Conservation (phyloP, 805 yeast genomes). For the Groenewaldozyma tartarivorans region DNA sequence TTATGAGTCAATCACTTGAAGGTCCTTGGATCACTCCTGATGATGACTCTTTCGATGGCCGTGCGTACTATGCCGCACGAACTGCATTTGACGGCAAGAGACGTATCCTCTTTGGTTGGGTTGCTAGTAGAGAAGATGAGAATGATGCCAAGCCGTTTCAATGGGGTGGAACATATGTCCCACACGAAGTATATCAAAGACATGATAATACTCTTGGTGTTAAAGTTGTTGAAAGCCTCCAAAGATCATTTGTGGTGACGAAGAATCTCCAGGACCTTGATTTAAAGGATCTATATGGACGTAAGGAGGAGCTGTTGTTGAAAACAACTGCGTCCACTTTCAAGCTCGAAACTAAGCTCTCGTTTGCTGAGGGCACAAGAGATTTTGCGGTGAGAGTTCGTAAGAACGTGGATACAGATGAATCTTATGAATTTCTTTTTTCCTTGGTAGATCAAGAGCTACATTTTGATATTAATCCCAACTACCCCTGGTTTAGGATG, state of each 20-base stretch:
- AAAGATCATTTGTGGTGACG: slow-evolving; percentile 1
- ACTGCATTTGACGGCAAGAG: slow-evolving; percentile 5
- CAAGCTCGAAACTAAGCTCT: not conserved
- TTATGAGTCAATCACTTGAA: slow-evolving; percentile 4
- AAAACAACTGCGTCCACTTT: not conserved
- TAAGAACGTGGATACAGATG: slow-evolving; percentile 3
- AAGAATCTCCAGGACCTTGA: not conserved
- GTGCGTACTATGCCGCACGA: slow-evolving; percentile 6
- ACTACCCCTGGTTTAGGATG: slow-evolving; percentile 5
- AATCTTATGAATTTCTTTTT: slow-evolving; percentile 4
- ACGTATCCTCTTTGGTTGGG: slow-evolving; percentile 5
- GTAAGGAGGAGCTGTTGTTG: not conserved
- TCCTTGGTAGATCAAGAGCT: slow-evolving; percentile 3
- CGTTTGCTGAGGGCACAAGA: slow-evolving; percentile 2
- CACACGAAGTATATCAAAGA: slow-evolving; percentile 3
- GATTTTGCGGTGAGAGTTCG: slow-evolving; percentile 4
- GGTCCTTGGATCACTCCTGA: slow-evolving; percentile 7
- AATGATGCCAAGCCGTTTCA: slow-evolving; percentile 5
- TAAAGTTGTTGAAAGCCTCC: slow-evolving; percentile 4
- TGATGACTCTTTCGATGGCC: slow-evolving; percentile 5
- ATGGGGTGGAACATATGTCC: slow-evolving; percentile 6
- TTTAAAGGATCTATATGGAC: not conserved
- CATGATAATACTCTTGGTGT: slow-evolving; percentile 5
- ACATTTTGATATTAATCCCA: slow-evolving; percentile 4
- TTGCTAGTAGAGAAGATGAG: slow-evolving; percentile 6